phyloP scores from a whole-genome alignment of 495 filamentous ascomycete genomes.

The Hyaloscypha finlandica region DNA sequence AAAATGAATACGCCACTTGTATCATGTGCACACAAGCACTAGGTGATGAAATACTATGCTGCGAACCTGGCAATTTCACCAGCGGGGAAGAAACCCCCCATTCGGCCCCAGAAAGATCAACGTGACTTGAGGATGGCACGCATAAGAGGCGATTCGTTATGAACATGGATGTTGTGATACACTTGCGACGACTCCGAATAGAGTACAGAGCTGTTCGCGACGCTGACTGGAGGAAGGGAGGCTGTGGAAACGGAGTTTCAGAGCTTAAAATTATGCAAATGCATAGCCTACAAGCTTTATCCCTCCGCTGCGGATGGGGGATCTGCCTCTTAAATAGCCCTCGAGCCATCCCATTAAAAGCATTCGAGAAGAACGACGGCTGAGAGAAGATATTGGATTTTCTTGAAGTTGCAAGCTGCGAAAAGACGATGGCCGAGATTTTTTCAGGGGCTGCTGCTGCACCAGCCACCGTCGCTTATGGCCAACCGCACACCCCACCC shows the following conservation, averaged over 20 bases:
- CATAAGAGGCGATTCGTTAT: slow-evolving; percentile 2
- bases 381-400: slow-evolving; percentile 1
- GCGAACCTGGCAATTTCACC: neutral
- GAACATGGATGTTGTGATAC: slow-evolving; percentile 25
- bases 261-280: slow-evolving; percentile 1
- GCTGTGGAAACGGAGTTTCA: slow-evolving; percentile 21
- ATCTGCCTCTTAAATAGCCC: slow-evolving; percentile 8
- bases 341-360: neutral
- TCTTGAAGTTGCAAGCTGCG: neutral
- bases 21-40: neutral
- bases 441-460: neutral
- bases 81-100: neutral
- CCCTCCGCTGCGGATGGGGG: neutral
- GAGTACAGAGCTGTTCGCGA: slow-evolving; percentile 3
- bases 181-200: slow-evolving; percentile 16
- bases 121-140: slow-evolving; percentile 4
- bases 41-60: neutral
- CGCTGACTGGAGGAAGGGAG: slow-evolving; percentile 16
- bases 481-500: no score
- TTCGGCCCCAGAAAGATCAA: slow-evolving; percentile 3
- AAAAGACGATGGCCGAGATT: neutral
- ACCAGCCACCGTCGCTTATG: neutral
- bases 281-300: slow-evolving; percentile 9
- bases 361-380: neutral
- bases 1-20: neutral